Evolutionary conservation across 2,329 filamentous ascomycete genomes (phyloP).

Genomic region (Diaporthe longicolla): DNA sequence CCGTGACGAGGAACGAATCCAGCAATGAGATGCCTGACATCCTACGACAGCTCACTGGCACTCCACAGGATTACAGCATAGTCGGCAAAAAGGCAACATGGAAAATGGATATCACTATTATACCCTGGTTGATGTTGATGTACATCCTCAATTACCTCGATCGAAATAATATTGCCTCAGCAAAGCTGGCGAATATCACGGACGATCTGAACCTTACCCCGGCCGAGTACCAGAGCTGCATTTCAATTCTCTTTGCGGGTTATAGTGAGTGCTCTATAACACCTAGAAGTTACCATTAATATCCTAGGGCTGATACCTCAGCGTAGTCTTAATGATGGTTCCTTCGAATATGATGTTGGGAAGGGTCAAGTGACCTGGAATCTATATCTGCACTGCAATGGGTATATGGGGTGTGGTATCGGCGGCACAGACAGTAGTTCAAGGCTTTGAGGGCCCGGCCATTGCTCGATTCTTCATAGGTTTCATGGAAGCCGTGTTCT

Average conservation of each 20-base stretch:
- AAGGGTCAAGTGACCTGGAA: slow-evolving; percentile 57
- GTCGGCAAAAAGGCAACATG: not conserved
- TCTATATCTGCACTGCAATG: slow-evolving; percentile 66
- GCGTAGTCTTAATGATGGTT: slow-evolving; percentile 49
- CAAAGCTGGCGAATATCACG: not conserved
- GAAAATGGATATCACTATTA: slow-evolving; percentile 3
- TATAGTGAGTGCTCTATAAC: slow-evolving; percentile 1
- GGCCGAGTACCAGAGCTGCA: slow-evolving; percentile 6
- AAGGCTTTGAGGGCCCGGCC: slow-evolving; percentile 61
- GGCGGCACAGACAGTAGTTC: slow-evolving; percentile 61
- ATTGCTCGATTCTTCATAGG: slow-evolving; percentile 65
- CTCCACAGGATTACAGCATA: not conserved
- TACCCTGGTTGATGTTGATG: not conserved
- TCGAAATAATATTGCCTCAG: slow-evolving; percentile 9
- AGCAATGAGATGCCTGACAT: not conserved
- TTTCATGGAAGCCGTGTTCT: slow-evolving; percentile 69
- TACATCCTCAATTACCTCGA: slow-evolving; percentile 18
- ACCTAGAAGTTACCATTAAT: too few species aligned
- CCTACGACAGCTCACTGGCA: not conserved
- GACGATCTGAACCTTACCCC: not conserved
- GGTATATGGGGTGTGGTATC: slow-evolving; percentile 65
- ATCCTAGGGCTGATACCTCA: not conserved
- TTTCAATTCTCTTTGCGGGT: slow-evolving; percentile 12
- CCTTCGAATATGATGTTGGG: slow-evolving; percentile 55
- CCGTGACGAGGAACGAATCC: not conserved